Evolutionary conservation across 2,329 filamentous ascomycete species (phyloP).

Genomic region (Xylaria sp.): DNA sequence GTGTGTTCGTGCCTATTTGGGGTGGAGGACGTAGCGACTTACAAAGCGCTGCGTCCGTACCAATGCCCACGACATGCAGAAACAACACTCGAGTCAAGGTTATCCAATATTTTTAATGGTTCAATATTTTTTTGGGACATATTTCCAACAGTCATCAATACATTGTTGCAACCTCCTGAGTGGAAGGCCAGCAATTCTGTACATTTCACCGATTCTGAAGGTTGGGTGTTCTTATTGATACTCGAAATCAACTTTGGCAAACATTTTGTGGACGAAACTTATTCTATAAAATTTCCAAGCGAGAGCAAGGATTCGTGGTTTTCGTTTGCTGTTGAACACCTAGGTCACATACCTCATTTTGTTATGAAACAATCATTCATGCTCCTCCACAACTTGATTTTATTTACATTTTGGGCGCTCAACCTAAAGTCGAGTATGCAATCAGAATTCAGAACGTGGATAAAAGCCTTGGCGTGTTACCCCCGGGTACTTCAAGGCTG

Average conservation of each 20-base stretch:
- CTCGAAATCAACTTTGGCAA: too few relatives aligned
- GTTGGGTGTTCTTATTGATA: too few relatives aligned
- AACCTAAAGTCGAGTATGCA: too few relatives aligned
- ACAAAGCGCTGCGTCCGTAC: slow-evolving; percentile 4
- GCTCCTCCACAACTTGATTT: too few relatives aligned
- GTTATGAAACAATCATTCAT: too few relatives aligned
- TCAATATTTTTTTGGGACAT: not conserved
- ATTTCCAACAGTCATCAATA: slow-evolving; percentile 4
- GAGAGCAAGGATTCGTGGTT: not conserved
- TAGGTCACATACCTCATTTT: slow-evolving; percentile 4
- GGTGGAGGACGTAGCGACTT: not conserved
- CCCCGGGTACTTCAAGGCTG: not conserved
- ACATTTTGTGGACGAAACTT: not conserved
- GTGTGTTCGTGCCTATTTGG: not conserved
- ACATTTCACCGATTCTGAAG: too few relatives aligned
- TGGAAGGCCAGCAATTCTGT: too few relatives aligned
- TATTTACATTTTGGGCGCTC: too few relatives aligned
- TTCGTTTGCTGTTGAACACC: slow-evolving; percentile 5
- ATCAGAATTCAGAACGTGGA: too few relatives aligned
- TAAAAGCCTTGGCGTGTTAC: not conserved
- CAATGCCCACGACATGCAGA: slow-evolving; percentile 8
- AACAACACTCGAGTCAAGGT: slow-evolving; percentile 3
- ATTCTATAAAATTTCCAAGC: not conserved
- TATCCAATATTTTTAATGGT: not conserved
- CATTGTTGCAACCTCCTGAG: slow-evolving; percentile 14